phyloP scores from a whole-genome alignment of 129 eudicot genomes.

The Artemisia argyi region DNA sequence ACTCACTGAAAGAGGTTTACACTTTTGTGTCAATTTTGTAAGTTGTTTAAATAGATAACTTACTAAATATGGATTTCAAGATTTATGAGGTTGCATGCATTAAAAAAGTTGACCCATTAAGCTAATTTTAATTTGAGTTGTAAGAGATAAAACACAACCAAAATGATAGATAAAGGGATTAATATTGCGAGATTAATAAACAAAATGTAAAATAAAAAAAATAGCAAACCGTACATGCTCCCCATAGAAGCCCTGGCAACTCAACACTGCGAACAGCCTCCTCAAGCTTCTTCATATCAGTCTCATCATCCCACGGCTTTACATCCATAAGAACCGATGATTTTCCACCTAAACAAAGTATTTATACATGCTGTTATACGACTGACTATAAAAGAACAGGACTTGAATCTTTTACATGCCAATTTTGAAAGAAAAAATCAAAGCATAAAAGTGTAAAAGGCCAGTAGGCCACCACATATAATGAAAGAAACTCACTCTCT shows the following conservation, averaged over 20 bases:
- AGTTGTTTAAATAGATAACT: too few species aligned
- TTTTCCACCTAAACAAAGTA: constrained; percentile 63
- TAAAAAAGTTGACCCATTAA: too few species aligned
- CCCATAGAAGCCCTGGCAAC: constrained; percentile 83
- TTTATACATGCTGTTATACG: background rate
- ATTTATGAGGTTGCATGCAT: too few species aligned
- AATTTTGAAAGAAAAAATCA: background rate
- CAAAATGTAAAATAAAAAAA: background rate
- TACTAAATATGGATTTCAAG: too few species aligned
- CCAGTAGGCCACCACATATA: background rate
- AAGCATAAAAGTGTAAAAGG: background rate
- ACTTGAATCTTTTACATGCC: background rate
- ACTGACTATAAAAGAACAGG: background rate
- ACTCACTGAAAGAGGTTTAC: too few species aligned
- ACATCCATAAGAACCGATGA: constrained; percentile 92
- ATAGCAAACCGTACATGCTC: constrained; percentile 68
- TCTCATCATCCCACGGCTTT: constrained; percentile 98
- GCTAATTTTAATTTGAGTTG: too few species aligned
- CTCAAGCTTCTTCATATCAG: constrained; percentile 93
- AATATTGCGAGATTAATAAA: background rate
- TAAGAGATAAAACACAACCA: too few species aligned
- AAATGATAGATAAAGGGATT: too few species aligned
- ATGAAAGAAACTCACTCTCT: constrained; percentile 64
- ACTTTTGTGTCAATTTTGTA: too few species aligned
- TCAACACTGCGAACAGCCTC: constrained; percentile 88